Base-by-base conservation (phyloP, 2,329 filamentous ascomycete species). In the Penicillium rolfsii region DNA sequence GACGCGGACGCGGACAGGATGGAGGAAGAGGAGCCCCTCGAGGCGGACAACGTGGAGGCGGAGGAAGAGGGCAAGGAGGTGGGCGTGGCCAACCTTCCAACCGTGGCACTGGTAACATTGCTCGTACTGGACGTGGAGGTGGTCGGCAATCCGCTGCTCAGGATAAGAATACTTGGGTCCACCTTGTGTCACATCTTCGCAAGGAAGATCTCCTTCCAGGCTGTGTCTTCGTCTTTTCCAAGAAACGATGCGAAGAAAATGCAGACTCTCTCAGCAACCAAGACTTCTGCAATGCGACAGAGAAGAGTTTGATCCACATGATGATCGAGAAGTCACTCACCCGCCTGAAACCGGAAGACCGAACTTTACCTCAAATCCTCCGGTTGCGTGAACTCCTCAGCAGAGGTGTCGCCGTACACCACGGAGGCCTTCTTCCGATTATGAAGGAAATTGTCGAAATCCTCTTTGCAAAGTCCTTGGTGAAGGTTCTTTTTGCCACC, bases 391-490 rank as follows among this genome's bases (percentile, higher is more conserved):
- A 97, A 68, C 83, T 98, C 55, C 83, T 99, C 22, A 85, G 89
- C 62, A 85, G 95, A 68, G 95, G 95, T 59, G 93, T 99, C 68
- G 95, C 95, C 26, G 95, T 99, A 0, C 95, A 99, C 72, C 95
- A 99, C 73, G 94, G 95, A 64, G 95, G 95, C 38, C 82, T 99
- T 64, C 78, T 99, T 24, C 95, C 95, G 0, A 99, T 99, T 64
- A 93, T 98, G 68, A 99, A 99, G 76, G 95, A 99, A 76, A 87
- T 98, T 26, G 95, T 99, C 1, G 95, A 99, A 76, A 96, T 99
- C 56, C 79, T 99, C 16, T 99, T 99, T 70, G 94, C 95, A 0
- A 93, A 91, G 76, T 96, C 93, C 0, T 81, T 99, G 58, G 95
- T 99, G 60, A 99, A 99, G 77, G 91, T 99, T 3, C 84, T 99